Evolutionary conservation across 805 yeast species (phyloP), one percentile per base, ranked within the genome.

Genomic region (Lachancea fermentati): DNA sequence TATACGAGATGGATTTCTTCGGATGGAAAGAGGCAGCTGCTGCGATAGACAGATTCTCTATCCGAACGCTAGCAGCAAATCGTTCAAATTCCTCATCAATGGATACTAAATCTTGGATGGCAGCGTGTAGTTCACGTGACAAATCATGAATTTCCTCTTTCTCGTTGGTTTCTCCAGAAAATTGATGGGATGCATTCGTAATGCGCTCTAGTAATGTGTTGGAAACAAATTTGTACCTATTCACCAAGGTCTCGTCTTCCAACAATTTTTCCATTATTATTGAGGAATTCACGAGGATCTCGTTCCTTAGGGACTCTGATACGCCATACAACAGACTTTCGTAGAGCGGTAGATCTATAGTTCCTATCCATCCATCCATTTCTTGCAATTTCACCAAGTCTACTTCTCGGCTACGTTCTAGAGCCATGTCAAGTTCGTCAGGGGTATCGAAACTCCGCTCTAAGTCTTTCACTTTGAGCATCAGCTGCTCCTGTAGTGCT

Each of bases 251-350:
- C 14, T 53, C 50, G 24, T 63, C 58, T 12, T 55, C 49, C 8
- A 65, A 44, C 51, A 69, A 52, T 39, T 72, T 70, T 51, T 80
- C 88, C 51, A 74, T 71, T 22, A 77, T 58, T 4, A 75, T 59
- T 0, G 83, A 73, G 1, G 85, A 72, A 46, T 72, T 72, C 42
- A 75, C 69, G 16, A 80, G 57, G 4, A 81, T 66, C 28, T 79
- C 79, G 37, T 66, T 69, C 30, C 79, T 79, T 2, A 76, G 58
- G 0, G 69, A 56, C 17, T 74, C 76, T 25, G 67, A 70, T 26
- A 81, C 56, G 22, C 68, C 53, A 1, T 61, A 57, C 3, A 78
- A 52, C 34, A 67, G 58, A 2, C 61, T 52, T 12, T 73, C 69
- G 41, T 72, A 75, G 0, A 68, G 43, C 1, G 54, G 39, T 2